Evolutionary conservation across 2,329 filamentous ascomycete species (phyloP).

Genomic region (Aureobasidium sp.): DNA sequence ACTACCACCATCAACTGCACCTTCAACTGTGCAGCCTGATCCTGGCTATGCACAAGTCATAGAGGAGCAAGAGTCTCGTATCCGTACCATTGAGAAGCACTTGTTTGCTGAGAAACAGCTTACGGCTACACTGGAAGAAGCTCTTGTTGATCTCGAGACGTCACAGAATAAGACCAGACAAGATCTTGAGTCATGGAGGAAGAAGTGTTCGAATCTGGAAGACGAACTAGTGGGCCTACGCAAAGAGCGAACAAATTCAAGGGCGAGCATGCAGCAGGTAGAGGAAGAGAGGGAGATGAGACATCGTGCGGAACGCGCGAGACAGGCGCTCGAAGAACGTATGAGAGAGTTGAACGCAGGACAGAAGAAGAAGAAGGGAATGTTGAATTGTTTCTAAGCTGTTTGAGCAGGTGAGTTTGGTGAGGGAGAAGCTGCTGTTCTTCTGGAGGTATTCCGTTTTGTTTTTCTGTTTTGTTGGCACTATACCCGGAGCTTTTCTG

Average conservation of each 20-base stretch:
- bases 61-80: slow-evolving; percentile 91
- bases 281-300: slow-evolving; percentile 95
- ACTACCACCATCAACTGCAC: slow-evolving; percentile 36
- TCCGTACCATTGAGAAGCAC: slow-evolving; percentile 94
- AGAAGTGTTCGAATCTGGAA: slow-evolving; percentile 72
- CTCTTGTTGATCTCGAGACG: slow-evolving; percentile 84
- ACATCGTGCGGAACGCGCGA: slow-evolving; percentile 79
- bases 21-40: slow-evolving; percentile 34
- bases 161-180: slow-evolving; percentile 87
- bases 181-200: slow-evolving; percentile 85
- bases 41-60: slow-evolving; percentile 67
- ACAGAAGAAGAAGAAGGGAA: slow-evolving; percentile 88
- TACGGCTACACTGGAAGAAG: slow-evolving; percentile 90
- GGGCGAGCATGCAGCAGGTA: slow-evolving; percentile 73
- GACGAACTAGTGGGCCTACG: slow-evolving; percentile 58
- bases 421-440: not conserved
- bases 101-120: slow-evolving; percentile 93
- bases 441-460: not conserved
- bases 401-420: not conserved
- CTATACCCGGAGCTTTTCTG: slow-evolving; percentile 8
- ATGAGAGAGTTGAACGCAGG: slow-evolving; percentile 69
- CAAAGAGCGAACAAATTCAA: slow-evolving; percentile 50
- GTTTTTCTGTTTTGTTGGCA: not conserved
- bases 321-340: slow-evolving; percentile 82
- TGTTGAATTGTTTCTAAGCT: slow-evolving; percentile 91